A percentile compares a stretch with the other conserved stretches of the same genome.
Evolutionary conservation across 2,329 filamentous ascomycete genomes (phyloP).

Genomic region (Canariomyces notabilis): DNA sequence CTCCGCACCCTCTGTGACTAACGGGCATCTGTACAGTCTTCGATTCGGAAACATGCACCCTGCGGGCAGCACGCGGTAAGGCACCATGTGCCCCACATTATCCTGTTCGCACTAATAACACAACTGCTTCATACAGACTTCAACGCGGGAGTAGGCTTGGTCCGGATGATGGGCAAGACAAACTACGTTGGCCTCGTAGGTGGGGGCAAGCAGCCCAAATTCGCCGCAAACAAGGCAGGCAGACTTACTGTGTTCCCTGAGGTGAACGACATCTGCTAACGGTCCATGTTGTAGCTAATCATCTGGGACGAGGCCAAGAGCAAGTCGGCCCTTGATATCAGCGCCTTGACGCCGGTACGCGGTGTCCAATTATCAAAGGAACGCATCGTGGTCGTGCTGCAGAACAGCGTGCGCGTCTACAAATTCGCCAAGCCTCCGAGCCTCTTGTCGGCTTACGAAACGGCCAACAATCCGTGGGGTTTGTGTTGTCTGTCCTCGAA

Average conservation of each 20-base stretch:
- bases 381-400: slow-evolving; percentile 73
- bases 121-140: slow-evolving; percentile 49
- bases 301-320: slow-evolving; percentile 88
- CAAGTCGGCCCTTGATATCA: slow-evolving; percentile 68
- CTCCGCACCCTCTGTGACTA: too few species aligned
- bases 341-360: slow-evolving; percentile 73
- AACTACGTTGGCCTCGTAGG: slow-evolving; percentile 88
- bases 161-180: slow-evolving; percentile 80
- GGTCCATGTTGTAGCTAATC: slow-evolving; percentile 51
- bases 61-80: slow-evolving; percentile 49
- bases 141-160: slow-evolving; percentile 74
- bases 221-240: slow-evolving; percentile 74
- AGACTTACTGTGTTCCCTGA: neutral
- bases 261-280: neutral
- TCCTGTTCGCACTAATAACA: slow-evolving; percentile 1
- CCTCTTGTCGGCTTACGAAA: slow-evolving; percentile 73
- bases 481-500: slow-evolving; percentile 72
- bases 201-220: slow-evolving; percentile 79
- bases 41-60: slow-evolving; percentile 64
- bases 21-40: slow-evolving; percentile 62
- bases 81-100: neutral
- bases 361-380: slow-evolving; percentile 72
- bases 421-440: slow-evolving; percentile 68
- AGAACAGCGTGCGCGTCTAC: slow-evolving; percentile 78
- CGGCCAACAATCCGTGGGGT: slow-evolving; percentile 76